A percentile compares a stretch with the other conserved stretches of the same genome.
Evolutionary conservation across 805 yeast species (phyloP).

Genomic region (Lipomyces yamanashiensis): DNA sequence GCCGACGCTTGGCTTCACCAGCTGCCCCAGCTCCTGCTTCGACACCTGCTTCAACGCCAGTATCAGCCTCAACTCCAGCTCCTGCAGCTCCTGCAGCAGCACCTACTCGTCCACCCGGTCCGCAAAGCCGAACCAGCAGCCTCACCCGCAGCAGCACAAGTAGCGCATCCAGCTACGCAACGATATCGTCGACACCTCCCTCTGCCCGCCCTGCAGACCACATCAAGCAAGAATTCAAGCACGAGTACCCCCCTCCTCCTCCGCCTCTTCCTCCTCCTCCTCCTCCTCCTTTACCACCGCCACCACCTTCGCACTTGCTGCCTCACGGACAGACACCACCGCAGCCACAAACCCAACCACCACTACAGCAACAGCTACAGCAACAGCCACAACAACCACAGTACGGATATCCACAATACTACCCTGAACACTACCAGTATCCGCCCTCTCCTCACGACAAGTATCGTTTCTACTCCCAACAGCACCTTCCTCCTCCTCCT

Average conservation of each 20-base stretch:
- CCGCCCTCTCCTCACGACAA: too few relatives aligned
- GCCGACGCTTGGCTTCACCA: constrained; percentile 2
- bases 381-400: constrained; percentile 10
- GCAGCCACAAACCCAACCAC: constrained; percentile 14
- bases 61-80: constrained; percentile 15
- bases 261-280: not conserved
- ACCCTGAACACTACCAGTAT: not conserved
- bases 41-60: constrained; percentile 15
- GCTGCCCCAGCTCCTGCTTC: constrained; percentile 19
- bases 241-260: not conserved
- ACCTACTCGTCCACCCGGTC: not conserved
- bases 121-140: not conserved
- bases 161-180: constrained; percentile 15
- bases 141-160: constrained; percentile 13
- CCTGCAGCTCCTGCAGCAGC: constrained; percentile 4
- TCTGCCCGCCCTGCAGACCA: too few relatives aligned
- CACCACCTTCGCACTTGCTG: not conserved
- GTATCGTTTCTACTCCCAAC: not conserved
- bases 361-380: constrained; percentile 17
- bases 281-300: not conserved
- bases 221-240: too few relatives aligned
- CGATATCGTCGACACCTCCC: not conserved
- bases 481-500: not conserved
- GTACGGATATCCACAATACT: constrained; percentile 1
- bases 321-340: constrained; percentile 19